Base-by-base conservation (phyloP, 768 basidiomycete genomes). In the Calocera viscosa region DNA sequence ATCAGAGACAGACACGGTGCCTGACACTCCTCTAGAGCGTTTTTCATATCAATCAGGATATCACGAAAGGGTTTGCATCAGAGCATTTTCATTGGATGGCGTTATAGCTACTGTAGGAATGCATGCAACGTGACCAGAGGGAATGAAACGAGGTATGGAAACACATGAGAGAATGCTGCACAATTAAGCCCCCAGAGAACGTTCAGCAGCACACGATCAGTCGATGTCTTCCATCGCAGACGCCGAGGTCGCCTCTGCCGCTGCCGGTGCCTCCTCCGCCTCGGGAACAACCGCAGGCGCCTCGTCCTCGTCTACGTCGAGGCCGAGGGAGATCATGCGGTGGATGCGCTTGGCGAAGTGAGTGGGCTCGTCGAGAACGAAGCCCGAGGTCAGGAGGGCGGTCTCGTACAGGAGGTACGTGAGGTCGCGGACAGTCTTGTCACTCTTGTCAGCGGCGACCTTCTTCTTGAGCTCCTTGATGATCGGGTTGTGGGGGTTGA, bases 351-450 rank as follows among this genome's bases (percentile, higher is more conserved):
- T 89, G 69, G 94, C 90, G 77, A 96, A 98, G 67, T 89, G 91
- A 69, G 89, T 85, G 30, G 96, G 95, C 76, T 94, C 91, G 71
- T 98, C 93, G 68, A 99, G 87, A 66, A 91, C 86, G 84, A 99
- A 99, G 64, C 91, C 91, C 64, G 91, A 94, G 17, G 92, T 94
- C 71, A 96, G 87, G 69, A 97, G 86, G 1, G 95, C 89, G 65
- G 95, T 97, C 86, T 98, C 95, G 81, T 91, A 98, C 66, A 99
- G 81, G 49, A 98, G 84, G 83, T 86, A 93, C 66, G 94, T 97
- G 74, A 99, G 80, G 80, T 98, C 95, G 71, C 92, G 87, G 74
- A 96, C 94, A 66, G 94, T 94, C 86, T 95, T 96, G 86, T 98
- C 94, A 65, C 90, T 88, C 83, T 94, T 94, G 82, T 99, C 95